These are phyloP conservation scores for Cephalotrichum gorgonifer DNA, from an alignment of 2,329 filamentous ascomycete species.

Conservation along the genomic window DNA sequence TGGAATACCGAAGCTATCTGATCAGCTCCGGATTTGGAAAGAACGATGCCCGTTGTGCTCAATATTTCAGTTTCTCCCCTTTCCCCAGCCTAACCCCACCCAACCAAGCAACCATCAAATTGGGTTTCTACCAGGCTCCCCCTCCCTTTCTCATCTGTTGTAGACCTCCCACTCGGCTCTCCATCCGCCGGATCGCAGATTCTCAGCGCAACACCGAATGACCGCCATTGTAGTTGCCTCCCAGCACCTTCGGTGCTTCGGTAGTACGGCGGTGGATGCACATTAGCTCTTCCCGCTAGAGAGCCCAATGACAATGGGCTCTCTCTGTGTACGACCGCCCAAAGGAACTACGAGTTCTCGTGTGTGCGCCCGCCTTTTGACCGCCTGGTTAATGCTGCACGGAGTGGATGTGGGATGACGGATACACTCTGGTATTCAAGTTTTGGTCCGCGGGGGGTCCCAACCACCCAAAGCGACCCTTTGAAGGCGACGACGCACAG, in stretches of 20 bases:
- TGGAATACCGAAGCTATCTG: not conserved
- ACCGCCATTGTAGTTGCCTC: not conserved
- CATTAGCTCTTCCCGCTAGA: not conserved
- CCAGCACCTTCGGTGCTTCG: not conserved
- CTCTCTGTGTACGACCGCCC: not conserved
- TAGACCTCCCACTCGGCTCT: not conserved
- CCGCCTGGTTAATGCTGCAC: too few relatives aligned
- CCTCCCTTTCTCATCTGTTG: too few relatives aligned
- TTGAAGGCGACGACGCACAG: too few relatives aligned
- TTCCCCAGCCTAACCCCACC: too few relatives aligned
- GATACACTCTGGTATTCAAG: too few relatives aligned
- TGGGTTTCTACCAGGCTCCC: not conserved
- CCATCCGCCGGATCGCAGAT: not conserved
- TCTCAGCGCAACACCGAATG: not conserved
- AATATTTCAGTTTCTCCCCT: too few relatives aligned
- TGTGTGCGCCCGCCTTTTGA: too few relatives aligned
- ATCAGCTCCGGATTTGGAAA: not conserved
- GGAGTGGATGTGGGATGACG: too few relatives aligned
- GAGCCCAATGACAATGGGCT: not conserved
- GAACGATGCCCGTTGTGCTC: too few relatives aligned
- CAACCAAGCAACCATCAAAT: not conserved
- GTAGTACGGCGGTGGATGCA: not conserved
- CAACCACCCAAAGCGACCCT: too few relatives aligned
- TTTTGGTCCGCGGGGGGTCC: too few relatives aligned
- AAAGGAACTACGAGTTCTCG: not conserved